Percentiles rank a stretch among this genome's conserved stretches.
Evolutionary conservation across 2,329 filamentous ascomycete species (phyloP).

Genomic region (Amauroascus verrucosus): DNA sequence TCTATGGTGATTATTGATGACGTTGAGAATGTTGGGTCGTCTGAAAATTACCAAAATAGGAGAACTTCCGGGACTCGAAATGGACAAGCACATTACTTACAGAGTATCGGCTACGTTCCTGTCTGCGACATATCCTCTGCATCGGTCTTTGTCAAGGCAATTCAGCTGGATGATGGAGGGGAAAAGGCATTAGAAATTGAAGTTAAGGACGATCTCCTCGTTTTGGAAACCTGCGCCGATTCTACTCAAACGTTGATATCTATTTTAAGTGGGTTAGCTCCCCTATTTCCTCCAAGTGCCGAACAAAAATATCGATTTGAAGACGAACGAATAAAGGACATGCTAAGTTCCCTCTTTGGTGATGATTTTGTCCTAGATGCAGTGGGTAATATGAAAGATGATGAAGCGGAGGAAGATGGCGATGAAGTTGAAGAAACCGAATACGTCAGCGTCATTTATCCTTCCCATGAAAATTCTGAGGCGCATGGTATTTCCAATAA

Average conservation of each 20-base stretch:
- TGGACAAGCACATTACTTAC: slow-evolving; percentile 41
- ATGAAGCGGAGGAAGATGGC: slow-evolving; percentile 31
- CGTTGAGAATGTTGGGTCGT: slow-evolving; percentile 39
- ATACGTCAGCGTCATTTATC: slow-evolving; percentile 49
- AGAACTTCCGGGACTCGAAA: slow-evolving; percentile 25
- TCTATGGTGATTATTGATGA: slow-evolving; percentile 78
- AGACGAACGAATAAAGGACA: slow-evolving; percentile 72
- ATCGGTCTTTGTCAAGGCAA: slow-evolving; percentile 54
- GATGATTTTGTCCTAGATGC: slow-evolving; percentile 2
- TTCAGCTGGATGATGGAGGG: slow-evolving; percentile 45
- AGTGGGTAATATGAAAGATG: slow-evolving; percentile 31
- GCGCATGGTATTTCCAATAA: neutral
- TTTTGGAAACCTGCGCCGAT: slow-evolving; percentile 91
- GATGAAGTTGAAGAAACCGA: slow-evolving; percentile 34
- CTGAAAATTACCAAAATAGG: slow-evolving; percentile 26
- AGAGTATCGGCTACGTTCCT: slow-evolving; percentile 66
- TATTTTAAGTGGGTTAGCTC: slow-evolving; percentile 67
- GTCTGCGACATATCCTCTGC: slow-evolving; percentile 82
- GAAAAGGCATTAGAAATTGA: slow-evolving; percentile 67
- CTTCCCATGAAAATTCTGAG: slow-evolving; percentile 30
- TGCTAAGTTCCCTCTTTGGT: slow-evolving; percentile 73
- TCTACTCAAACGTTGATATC: slow-evolving; percentile 86
- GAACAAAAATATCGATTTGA: slow-evolving; percentile 79
- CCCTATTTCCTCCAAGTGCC: slow-evolving; percentile 71
- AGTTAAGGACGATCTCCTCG: slow-evolving; percentile 71